Percentiles rank a stretch among this genome's conserved stretches.
These are phyloP conservation scores for Sporobolus alterniflorus DNA, from an alignment of 202 grass and related monocot species.

Conservation along the genomic window DNA sequence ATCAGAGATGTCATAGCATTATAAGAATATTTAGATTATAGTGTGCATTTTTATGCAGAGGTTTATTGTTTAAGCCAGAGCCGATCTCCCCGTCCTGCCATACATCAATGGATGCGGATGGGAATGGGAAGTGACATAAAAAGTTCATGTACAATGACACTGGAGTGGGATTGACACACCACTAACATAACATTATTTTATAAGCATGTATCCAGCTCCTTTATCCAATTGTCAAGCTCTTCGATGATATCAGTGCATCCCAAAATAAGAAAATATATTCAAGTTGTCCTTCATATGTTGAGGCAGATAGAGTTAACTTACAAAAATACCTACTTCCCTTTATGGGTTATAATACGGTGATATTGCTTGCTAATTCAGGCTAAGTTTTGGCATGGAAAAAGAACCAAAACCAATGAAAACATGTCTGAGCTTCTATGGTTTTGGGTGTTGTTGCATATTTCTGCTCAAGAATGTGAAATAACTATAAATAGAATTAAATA, in stretches of 20 bases:
- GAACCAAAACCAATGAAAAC: conserved; percentile 28
- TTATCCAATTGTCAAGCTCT: conserved; percentile 55
- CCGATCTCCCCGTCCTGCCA: too few species aligned
- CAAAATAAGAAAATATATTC: conserved; percentile 12
- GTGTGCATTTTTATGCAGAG: too few species aligned
- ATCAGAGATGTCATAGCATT: too few species aligned
- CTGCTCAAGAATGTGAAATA: conserved; percentile 69
- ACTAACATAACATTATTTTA: conserved; percentile 59
- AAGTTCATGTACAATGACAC: too few species aligned
- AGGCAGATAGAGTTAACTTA: conserved; percentile 2
- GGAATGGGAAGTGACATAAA: too few species aligned
- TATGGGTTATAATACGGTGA: conserved; percentile 1
- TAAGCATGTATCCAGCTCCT: conserved; percentile 53
- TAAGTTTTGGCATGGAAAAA: conserved; percentile 7
- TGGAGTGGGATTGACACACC: too few species aligned
- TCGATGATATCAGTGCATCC: conserved; percentile 19
- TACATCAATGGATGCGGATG: too few species aligned
- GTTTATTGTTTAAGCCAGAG: too few species aligned
- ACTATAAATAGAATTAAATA: conserved; percentile 44
- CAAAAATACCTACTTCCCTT: not conserved
- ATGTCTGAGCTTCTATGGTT: conserved; percentile 44
- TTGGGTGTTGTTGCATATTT: conserved; percentile 40
- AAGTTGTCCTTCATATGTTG: conserved; percentile 30
- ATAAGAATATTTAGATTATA: too few species aligned
- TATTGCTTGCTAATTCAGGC: conserved; percentile 1